Evolutionary conservation across 1,139 yeast genomes (phyloP).

Genomic region (Ogataea hybrid): DNA sequence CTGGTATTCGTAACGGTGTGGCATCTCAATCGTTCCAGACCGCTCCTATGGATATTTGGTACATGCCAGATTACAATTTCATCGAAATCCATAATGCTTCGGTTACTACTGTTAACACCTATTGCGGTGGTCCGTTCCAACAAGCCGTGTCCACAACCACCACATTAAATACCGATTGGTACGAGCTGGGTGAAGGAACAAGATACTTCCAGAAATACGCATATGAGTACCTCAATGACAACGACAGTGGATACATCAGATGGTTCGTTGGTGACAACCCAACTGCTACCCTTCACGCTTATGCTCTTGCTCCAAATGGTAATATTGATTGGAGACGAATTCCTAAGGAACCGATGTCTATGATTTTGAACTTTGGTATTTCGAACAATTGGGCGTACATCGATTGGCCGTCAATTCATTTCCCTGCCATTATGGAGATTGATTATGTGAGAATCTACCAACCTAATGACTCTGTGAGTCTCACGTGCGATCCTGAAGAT

Average conservation of each 20-base stretch:
- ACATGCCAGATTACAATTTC: conserved; percentile 55
- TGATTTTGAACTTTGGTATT: conserved; percentile 55
- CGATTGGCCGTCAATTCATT: conserved; percentile 52
- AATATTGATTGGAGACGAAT: conserved; percentile 60
- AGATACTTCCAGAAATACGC: conserved; percentile 66
- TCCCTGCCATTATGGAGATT: conserved; percentile 49
- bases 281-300: conserved; percentile 47
- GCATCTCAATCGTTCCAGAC: conserved; percentile 62
- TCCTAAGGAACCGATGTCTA: conserved; percentile 63
- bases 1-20: conserved; percentile 41
- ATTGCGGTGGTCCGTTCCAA: conserved; percentile 61
- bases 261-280: conserved; percentile 71
- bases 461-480: conserved; percentile 41
- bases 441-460: conserved; percentile 64
- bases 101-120: conserved; percentile 50
- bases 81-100: conserved; percentile 46
- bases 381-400: conserved; percentile 64
- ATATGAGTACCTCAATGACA: conserved; percentile 71
- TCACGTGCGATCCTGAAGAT: conserved; percentile 56
- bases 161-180: conserved; percentile 55
- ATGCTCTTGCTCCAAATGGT: conserved; percentile 56
- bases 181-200: conserved; percentile 43
- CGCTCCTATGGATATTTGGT: conserved; percentile 65
- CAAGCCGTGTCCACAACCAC: conserved; percentile 57
- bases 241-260: conserved; percentile 64